phyloP scores from a whole-genome alignment of 176 grass and related monocot genomes.

The Musa schizocarpa region DNA sequence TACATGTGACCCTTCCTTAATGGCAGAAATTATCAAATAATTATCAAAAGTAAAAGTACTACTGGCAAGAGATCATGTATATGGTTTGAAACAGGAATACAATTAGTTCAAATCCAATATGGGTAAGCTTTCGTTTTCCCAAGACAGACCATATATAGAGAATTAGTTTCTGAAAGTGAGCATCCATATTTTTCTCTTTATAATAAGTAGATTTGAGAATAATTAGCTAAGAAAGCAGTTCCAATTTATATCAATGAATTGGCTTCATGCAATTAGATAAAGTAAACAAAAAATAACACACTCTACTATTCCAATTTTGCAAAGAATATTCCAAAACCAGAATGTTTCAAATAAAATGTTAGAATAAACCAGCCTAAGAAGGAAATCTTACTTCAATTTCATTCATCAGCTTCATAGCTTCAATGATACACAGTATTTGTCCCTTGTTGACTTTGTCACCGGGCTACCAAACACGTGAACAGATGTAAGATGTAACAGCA shows the following conservation, averaged over 20 bases:
- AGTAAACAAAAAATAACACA: neutral
- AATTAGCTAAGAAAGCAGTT: neutral
- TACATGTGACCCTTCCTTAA: neutral
- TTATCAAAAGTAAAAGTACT: neutral
- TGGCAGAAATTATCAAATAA: neutral
- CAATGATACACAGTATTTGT: constrained; percentile 21
- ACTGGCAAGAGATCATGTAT: neutral
- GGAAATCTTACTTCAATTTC: constrained; percentile 18
- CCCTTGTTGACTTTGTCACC: constrained; percentile 23
- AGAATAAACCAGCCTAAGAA: neutral
- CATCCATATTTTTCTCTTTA: neutral
- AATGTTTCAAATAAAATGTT: neutral
- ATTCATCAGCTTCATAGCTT: constrained; percentile 29
- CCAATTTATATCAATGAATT: neutral
- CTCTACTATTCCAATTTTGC: too few species aligned
- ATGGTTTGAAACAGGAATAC: neutral
- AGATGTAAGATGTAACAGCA: neutral
- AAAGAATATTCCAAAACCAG: neutral
- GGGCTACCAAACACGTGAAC: constrained; percentile 3
- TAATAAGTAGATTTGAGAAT: neutral
- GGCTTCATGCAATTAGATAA: neutral
- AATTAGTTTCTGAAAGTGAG: neutral
- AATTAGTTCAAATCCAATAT: neutral
- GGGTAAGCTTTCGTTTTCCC: neutral
- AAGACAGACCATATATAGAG: neutral